phyloP scores from a whole-genome alignment of 106 monocot genomes.

The Allium cepa region DNA sequence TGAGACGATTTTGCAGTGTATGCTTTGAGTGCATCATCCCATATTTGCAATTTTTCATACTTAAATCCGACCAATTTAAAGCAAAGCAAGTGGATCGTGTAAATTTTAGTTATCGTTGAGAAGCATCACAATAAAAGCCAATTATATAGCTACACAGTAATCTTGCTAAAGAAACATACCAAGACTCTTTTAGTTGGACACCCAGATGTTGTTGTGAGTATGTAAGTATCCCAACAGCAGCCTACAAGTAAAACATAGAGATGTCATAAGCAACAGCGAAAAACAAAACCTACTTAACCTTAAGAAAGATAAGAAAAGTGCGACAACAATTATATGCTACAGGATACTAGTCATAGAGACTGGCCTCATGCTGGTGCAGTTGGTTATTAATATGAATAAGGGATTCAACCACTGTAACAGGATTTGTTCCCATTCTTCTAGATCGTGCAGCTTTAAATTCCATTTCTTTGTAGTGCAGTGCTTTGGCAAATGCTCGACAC shows the following conservation, averaged over 20 bases:
- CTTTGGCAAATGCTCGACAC: constrained; percentile 99
- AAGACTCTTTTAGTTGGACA: constrained; percentile 97
- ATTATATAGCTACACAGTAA: too few relatives aligned
- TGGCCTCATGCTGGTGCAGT: constrained; percentile 94
- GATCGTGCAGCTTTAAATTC: constrained; percentile 95
- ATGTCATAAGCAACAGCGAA: too few relatives aligned
- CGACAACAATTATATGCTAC: not conserved
- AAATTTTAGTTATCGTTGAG: too few relatives aligned
- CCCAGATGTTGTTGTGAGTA: constrained; percentile 91
- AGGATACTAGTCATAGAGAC: not conserved
- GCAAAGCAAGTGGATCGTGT: too few relatives aligned
- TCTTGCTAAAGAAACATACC: constrained; percentile 31
- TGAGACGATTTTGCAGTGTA: constrained; percentile 85
- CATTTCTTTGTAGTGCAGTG: constrained; percentile 99
- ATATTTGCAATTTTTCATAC: constrained; percentile 98
- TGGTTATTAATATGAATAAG: constrained; percentile 99
- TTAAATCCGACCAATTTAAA: constrained; percentile 18
- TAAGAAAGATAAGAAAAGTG: not conserved
- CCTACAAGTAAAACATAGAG: constrained; percentile 25
- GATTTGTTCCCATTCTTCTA: constrained; percentile 95
- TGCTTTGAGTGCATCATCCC: constrained; percentile 98
- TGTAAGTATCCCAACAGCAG: constrained; percentile 95
- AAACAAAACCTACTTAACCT: too few relatives aligned
- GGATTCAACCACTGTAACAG: constrained; percentile 93
- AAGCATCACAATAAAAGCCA: too few relatives aligned